A percentile compares a stretch with the other conserved stretches of the same genome.
Conservation (phyloP, 148 eudicot species). For the Arctostaphylos glauca region DNA sequence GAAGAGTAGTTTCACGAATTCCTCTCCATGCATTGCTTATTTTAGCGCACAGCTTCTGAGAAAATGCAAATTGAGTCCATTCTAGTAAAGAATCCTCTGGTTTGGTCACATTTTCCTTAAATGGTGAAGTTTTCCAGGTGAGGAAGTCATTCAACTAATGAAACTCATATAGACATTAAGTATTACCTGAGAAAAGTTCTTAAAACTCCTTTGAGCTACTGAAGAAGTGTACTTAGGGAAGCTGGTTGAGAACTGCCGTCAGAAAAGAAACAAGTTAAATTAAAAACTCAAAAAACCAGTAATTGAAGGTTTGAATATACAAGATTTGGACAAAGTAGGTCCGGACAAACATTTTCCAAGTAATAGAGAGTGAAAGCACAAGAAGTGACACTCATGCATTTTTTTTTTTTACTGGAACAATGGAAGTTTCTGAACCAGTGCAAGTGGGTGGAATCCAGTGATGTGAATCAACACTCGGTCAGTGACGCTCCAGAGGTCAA, state of each 20-base stretch:
- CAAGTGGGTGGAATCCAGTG: background rate
- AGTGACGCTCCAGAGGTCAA: background rate
- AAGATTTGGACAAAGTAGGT: background rate
- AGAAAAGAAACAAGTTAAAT: slow-evolving; percentile 12
- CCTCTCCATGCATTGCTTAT: background rate
- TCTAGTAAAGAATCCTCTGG: background rate
- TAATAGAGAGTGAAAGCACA: background rate
- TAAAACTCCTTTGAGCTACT: slow-evolving; percentile 81
- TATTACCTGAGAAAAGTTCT: slow-evolving; percentile 72
- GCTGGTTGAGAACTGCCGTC: slow-evolving; percentile 56
- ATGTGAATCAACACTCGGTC: background rate
- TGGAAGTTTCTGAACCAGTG: background rate
- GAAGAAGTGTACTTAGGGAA: slow-evolving; percentile 91
- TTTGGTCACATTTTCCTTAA: background rate
- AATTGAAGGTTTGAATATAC: background rate
- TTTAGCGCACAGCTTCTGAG: background rate
- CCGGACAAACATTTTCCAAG: background rate
- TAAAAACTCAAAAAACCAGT: background rate
- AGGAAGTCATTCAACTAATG: background rate
- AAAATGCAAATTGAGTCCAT: background rate
- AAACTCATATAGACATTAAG: background rate
- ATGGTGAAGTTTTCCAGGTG: background rate
- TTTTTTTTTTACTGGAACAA: too few relatives aligned
- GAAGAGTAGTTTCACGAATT: background rate
- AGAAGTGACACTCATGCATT: background rate